These are phyloP conservation scores for Eimeria praecox DNA, from an alignment of 169 alveolate species.

Conservation along the genomic window DNA sequence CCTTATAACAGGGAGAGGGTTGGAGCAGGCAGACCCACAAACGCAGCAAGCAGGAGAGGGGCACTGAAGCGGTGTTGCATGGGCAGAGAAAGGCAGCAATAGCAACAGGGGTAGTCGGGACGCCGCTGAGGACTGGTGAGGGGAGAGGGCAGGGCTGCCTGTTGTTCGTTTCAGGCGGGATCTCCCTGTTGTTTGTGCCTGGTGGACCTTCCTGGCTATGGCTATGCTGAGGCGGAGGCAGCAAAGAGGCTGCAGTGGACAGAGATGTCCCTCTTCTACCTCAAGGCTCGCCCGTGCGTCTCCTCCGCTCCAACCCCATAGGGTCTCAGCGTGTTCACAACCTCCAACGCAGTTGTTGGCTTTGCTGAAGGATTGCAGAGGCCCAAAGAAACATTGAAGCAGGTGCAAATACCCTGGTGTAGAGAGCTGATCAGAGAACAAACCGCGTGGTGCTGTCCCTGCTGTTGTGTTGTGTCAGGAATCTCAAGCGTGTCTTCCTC, in stretches of 20 bases:
- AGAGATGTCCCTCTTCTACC: slow-evolving; percentile 81
- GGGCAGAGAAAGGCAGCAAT: background rate
- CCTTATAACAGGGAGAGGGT: background rate
- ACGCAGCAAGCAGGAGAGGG: background rate
- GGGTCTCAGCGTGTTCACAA: background rate
- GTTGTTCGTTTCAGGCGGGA: slow-evolving; percentile 75
- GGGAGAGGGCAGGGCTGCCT: background rate
- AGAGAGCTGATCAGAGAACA: background rate
- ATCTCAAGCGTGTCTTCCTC: slow-evolving; percentile 76
- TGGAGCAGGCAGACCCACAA: background rate
- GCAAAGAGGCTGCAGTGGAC: slow-evolving; percentile 83
- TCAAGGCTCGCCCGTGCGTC: slow-evolving; percentile 79
- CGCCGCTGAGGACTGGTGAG: background rate
- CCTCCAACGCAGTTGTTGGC: background rate
- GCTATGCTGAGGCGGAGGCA: slow-evolving; percentile 82
- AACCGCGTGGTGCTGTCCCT: background rate
- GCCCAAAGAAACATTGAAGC: background rate
- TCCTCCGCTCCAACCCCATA: background rate
- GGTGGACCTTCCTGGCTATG: slow-evolving; percentile 85
- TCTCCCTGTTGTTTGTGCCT: slow-evolving; percentile 77
- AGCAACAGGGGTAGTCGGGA: background rate
- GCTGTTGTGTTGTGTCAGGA: slow-evolving; percentile 30
- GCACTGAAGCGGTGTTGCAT: background rate
- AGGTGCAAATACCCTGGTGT: background rate
- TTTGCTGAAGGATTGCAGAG: background rate